Evolutionary conservation across 768 basidiomycete genomes (phyloP).

Genomic region (Amanita thiersii): DNA sequence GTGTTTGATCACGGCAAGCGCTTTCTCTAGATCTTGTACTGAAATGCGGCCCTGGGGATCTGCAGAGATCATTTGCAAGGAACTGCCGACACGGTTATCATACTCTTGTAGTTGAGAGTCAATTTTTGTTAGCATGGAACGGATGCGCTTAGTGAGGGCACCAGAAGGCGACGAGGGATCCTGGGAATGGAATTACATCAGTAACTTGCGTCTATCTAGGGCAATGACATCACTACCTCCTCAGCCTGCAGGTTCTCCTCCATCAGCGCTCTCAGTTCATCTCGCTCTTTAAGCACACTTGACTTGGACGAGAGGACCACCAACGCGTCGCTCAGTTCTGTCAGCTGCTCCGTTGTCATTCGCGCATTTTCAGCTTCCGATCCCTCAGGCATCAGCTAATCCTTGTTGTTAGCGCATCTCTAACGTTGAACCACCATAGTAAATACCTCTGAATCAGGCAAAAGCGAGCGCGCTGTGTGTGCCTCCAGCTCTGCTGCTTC

Average conservation of each 20-base stretch:
- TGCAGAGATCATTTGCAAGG: constrained; percentile 79
- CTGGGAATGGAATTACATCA: constrained; percentile 22
- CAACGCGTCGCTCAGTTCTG: constrained; percentile 88
- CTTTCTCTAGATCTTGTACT: constrained; percentile 82
- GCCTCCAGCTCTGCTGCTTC: constrained; percentile 77
- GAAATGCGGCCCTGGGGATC: constrained; percentile 86
- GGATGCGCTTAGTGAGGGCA: constrained; percentile 93
- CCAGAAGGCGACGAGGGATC: constrained; percentile 75
- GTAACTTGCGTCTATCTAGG: constrained; percentile 3
- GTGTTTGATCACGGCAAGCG: constrained; percentile 90
- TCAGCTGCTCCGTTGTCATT: constrained; percentile 95
- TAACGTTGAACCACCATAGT: background rate
- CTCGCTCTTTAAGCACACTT: constrained; percentile 91
- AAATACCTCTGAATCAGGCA: constrained; percentile 86
- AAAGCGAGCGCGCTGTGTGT: constrained; percentile 67
- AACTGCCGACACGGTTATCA: constrained; percentile 78
- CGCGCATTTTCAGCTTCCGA: constrained; percentile 67
- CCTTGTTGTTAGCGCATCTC: background rate
- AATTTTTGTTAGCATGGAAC: constrained; percentile 92
- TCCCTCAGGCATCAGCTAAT: constrained; percentile 58
- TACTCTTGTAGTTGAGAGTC: constrained; percentile 89
- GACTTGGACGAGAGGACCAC: constrained; percentile 89
- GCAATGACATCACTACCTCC: constrained; percentile 40
- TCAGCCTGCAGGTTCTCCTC: constrained; percentile 88
- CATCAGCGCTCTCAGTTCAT: constrained; percentile 87